phyloP scores from a whole-genome alignment of 2,329 filamentous ascomycete species.

The Clarireedia paspali region DNA sequence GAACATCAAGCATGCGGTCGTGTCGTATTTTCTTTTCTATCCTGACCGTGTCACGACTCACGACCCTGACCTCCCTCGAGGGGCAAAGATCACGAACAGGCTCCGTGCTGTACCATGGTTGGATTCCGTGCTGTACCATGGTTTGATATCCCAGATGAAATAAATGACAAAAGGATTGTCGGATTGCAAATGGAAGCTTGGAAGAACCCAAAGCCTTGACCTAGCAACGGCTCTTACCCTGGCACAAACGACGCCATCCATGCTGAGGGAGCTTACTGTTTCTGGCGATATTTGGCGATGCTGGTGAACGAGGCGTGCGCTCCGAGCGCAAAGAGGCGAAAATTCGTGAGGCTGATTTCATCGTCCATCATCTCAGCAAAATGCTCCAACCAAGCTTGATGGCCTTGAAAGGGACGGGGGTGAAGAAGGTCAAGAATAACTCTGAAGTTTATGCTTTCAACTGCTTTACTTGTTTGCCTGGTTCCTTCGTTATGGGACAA shows the following conservation, averaged over 20 bases:
- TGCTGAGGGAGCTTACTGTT: not conserved
- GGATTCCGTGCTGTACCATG: not conserved
- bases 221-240: conserved; percentile 9
- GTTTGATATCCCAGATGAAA: not conserved
- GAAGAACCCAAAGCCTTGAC: not conserved
- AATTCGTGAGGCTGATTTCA: conserved; percentile 1
- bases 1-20: not conserved
- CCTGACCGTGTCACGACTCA: too few species aligned
- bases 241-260: not conserved
- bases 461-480: not conserved
- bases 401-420: not conserved
- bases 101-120: not conserved
- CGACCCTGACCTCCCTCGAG: not conserved
- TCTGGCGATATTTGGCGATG: conserved; percentile 5
- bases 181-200: not conserved
- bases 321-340: conserved; percentile 1
- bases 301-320: not conserved
- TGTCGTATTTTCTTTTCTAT: too few species aligned
- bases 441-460: not conserved
- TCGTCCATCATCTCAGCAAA: not conserved
- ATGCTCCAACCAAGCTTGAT: not conserved
- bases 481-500: conserved; percentile 4
- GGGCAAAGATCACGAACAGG: not conserved
- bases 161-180: not conserved
- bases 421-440: not conserved